phyloP scores from a whole-genome alignment of 805 yeast genomes.

The Ogataea corticis region DNA sequence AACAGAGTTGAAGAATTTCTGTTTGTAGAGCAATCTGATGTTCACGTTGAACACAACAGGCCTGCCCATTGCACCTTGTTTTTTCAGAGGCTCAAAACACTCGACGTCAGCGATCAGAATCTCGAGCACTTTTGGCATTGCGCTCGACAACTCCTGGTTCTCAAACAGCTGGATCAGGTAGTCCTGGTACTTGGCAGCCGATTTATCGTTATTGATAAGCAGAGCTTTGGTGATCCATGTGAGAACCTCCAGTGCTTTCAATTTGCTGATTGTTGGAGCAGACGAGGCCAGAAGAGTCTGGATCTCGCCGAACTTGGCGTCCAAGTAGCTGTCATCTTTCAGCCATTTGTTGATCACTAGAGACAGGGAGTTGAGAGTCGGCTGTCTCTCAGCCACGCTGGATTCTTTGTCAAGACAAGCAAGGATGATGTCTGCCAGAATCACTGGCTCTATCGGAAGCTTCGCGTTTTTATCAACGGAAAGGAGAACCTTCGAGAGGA shows the following conservation, averaged over 20 bases:
- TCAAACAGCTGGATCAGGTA: conserved; percentile 39
- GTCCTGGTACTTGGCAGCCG: conserved; percentile 36
- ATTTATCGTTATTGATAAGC: conserved; percentile 53
- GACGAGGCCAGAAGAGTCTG: not conserved
- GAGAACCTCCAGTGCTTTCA: conserved; percentile 48
- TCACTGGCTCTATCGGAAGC: conserved; percentile 24
- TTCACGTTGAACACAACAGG: conserved; percentile 50
- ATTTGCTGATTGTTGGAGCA: conserved; percentile 13
- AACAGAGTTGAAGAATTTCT: conserved; percentile 64
- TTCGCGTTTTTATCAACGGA: conserved; percentile 47
- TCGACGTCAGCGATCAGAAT: conserved; percentile 68
- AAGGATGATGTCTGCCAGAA: conserved; percentile 19
- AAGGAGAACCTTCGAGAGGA: conserved; percentile 49
- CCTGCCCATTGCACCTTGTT: conserved; percentile 25
- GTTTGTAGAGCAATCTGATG: conserved; percentile 73
- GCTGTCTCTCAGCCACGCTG: conserved; percentile 43
- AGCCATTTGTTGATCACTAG: conserved; percentile 61
- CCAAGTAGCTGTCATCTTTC: conserved; percentile 13
- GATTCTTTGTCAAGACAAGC: conserved; percentile 20
- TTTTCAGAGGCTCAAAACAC: conserved; percentile 49
- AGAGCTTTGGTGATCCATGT: conserved; percentile 78
- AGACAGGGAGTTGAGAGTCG: conserved; percentile 56
- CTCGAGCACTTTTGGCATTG: conserved; percentile 57
- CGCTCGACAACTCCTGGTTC: conserved; percentile 33
- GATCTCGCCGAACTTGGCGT: conserved; percentile 11